These are phyloP conservation scores for Dactylis glomerata DNA, from an alignment of 176 grass and related monocot genomes.

Conservation along the genomic window DNA sequence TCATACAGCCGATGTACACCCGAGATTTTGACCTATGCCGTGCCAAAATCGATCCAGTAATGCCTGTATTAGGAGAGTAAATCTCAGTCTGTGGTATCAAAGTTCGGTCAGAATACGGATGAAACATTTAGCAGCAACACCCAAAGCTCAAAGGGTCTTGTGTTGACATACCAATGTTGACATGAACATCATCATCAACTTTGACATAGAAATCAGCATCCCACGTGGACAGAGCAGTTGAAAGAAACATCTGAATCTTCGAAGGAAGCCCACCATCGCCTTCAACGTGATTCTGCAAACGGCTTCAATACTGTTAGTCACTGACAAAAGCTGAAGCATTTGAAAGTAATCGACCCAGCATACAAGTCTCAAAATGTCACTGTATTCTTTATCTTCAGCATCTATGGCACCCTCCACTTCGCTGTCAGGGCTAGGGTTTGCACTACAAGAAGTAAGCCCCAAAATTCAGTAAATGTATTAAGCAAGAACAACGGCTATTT, in stretches of 20 bases:
- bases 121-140: background rate
- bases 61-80: conserved; percentile 36
- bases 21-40: conserved; percentile 53
- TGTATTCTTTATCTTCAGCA: conserved; percentile 55
- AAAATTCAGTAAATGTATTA: background rate
- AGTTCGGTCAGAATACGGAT: background rate
- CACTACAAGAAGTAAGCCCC: conserved; percentile 23
- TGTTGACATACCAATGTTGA: conserved; percentile 61
- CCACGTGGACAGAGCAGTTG: conserved; percentile 58
- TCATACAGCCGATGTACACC: conserved; percentile 81
- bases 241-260: conserved; percentile 66
- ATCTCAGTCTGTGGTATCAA: background rate
- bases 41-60: conserved; percentile 52
- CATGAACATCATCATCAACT: conserved; percentile 71
- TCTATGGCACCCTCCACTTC: conserved; percentile 48
- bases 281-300: conserved; percentile 63
- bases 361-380: conserved; percentile 72
- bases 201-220: conserved; percentile 83
- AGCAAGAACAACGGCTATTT: background rate
- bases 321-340: background rate
- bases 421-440: conserved; percentile 41
- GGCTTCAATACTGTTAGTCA: background rate
- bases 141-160: background rate
- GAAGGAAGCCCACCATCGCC: conserved; percentile 45
- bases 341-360: conserved; percentile 14